Evolutionary conservation across 306 rosid species (phyloP), one percentile per base, ranked within the genome.

Genomic region (Lupinus albus): DNA sequence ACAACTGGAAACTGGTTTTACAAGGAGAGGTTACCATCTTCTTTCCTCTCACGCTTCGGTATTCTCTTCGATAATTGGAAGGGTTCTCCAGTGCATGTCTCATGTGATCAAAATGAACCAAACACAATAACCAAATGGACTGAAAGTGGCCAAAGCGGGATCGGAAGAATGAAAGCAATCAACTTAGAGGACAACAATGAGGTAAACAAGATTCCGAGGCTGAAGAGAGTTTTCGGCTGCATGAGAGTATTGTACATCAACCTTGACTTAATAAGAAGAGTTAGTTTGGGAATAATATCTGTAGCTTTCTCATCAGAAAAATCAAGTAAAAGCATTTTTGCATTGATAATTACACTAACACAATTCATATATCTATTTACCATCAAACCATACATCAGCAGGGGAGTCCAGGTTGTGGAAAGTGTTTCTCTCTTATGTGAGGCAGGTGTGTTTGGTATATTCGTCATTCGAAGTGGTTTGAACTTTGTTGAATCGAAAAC

Each of bases 1-100:
- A 67, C 57, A 0, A 58, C 67, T 13, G 88, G 95, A 71, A 83
- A 78, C 77, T 88, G 87, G 95, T 79, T 81, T 79, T 70, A 66
- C 59, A 78, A 58, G 61, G 79, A 83, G n/a, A 79, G 85, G 32
- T 35, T 83, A 36, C 73, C 88, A 39, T 80, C 80, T 1, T 78
- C 89, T 46, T 82, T 87, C 80, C 77, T 79, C 62, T 56, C 74
- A 4, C 72, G 82, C 14, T 81, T 79, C 5, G 90, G 90, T 6
- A 79, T 81, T 72, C 86, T 87, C 66, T 88, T 88, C 33, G 85
- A 83, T 46, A 64, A 50, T 75, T 69, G 55, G 66, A 83, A 72
- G 67, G 95, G 91, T 54, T 78, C 74, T 61, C 86, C 88, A 4
- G 42, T 67, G 21, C 52, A 68, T 39, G 66, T 73, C 41, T 49